These are phyloP conservation scores for Albophoma yamanashiensis DNA, from an alignment of 2,329 filamentous ascomycete genomes.

Conservation along the genomic window DNA sequence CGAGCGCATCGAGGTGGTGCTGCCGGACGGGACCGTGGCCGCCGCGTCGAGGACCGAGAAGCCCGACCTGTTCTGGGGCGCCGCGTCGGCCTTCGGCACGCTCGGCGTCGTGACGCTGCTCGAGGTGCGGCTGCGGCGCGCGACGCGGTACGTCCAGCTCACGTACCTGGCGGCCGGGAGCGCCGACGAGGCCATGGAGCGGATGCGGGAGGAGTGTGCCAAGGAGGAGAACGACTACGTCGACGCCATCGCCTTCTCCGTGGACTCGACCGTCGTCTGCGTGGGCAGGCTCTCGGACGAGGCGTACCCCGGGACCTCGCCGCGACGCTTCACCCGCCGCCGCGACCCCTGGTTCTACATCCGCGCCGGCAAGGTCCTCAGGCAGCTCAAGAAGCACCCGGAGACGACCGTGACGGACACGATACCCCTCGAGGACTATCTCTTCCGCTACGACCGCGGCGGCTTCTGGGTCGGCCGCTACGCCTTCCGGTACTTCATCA, in stretches of 20 bases:
- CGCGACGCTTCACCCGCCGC: slow-evolving; percentile 41
- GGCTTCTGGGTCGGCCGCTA: slow-evolving; percentile 57
- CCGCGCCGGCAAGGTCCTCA: slow-evolving; percentile 40
- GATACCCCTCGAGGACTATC: slow-evolving; percentile 53
- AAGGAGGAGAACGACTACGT: slow-evolving; percentile 48
- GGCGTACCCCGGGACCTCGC: slow-evolving; percentile 20
- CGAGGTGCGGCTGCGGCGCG: slow-evolving; percentile 47
- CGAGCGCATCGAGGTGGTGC: slow-evolving; percentile 52
- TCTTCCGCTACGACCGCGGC: slow-evolving; percentile 61
- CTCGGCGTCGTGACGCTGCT: slow-evolving; percentile 55
- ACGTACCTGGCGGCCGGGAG: slow-evolving; percentile 39
- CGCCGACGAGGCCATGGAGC: slow-evolving; percentile 24
- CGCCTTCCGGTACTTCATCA: slow-evolving; percentile 53
- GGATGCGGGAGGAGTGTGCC: slow-evolving; percentile 31
- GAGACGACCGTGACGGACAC: slow-evolving; percentile 30
- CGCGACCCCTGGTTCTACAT: slow-evolving; percentile 67
- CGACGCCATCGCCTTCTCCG: slow-evolving; percentile 56
- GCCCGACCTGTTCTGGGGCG: slow-evolving; percentile 52
- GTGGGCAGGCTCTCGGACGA: slow-evolving; percentile 45
- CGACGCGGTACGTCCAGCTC: slow-evolving; percentile 44
- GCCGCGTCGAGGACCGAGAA: slow-evolving; percentile 42
- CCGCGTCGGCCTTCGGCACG: slow-evolving; percentile 55
- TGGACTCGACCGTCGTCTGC: slow-evolving; percentile 46
- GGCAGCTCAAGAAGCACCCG: slow-evolving; percentile 11
- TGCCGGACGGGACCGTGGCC: slow-evolving; percentile 47